Conservation (phyloP, 805 yeast species). For the Saturnispora ahearnii region DNA sequence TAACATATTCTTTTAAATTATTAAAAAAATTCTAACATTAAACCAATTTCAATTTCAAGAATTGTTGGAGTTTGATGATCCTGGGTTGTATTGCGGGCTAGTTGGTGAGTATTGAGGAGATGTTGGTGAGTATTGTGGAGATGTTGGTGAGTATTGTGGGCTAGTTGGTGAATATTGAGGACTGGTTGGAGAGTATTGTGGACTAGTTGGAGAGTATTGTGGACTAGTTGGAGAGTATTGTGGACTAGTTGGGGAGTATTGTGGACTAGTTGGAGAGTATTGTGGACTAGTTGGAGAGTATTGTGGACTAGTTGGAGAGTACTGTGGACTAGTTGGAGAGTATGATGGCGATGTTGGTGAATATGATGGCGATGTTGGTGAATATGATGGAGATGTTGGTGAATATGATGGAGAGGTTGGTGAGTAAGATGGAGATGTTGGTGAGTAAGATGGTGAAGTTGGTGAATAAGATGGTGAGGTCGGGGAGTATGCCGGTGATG, state of each 20-base stretch:
- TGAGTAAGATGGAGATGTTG: conserved; percentile 54
- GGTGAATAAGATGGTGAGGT: conserved; percentile 60
- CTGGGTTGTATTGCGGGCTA: conserved; percentile 48
- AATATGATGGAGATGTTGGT: conserved; percentile 50
- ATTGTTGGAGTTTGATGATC: conserved; percentile 58
- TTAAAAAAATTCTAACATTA: background rate
- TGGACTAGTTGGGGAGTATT: conserved; percentile 79
- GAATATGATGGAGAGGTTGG: conserved; percentile 57
- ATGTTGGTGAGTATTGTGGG: conserved; percentile 63
- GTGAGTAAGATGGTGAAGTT: conserved; percentile 53
- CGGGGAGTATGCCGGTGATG: conserved; percentile 68
- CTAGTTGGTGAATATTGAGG: conserved; percentile 55
- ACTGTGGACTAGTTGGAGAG: conserved; percentile 64
- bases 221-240: conserved; percentile 71
- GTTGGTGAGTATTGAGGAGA: conserved; percentile 74
- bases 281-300: conserved; percentile 74
- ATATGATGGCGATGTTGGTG: conserved; percentile 61
- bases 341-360: conserved; percentile 78
- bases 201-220: conserved; percentile 55
- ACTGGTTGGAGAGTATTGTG: conserved; percentile 45
- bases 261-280: conserved; percentile 70
- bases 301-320: conserved; percentile 63
- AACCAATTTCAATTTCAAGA: background rate
- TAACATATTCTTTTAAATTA: conserved; percentile 1
- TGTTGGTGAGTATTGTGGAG: conserved; percentile 61